phyloP scores from a whole-genome alignment of 371 early-diverging fungal genomes.

The Mucor saturninus region DNA sequence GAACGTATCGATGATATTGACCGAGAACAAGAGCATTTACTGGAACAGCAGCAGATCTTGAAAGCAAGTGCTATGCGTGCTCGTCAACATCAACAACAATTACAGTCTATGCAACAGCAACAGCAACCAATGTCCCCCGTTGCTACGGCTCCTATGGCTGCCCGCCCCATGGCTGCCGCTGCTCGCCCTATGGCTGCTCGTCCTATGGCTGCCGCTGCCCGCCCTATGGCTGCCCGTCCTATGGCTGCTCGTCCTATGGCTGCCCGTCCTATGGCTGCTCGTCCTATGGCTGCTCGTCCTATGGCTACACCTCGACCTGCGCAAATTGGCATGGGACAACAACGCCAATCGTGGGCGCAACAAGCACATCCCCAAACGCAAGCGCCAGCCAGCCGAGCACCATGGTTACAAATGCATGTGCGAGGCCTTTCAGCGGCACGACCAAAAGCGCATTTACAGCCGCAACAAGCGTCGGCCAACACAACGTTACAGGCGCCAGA shows the following conservation, averaged over 20 bases:
- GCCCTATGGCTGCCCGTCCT: slow-evolving; percentile 8
- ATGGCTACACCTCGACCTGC: background rate
- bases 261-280: background rate
- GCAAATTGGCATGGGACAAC: slow-evolving; percentile 9
- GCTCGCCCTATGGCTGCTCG: background rate
- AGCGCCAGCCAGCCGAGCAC: slow-evolving; percentile 21
- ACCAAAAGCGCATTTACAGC: slow-evolving; percentile 10
- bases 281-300: background rate
- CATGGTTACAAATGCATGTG: slow-evolving; percentile 41
- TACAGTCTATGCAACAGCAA: background rate
- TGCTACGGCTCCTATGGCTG: background rate
- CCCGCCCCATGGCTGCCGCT: slow-evolving; percentile 2
- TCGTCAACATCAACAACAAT: slow-evolving; percentile 21
- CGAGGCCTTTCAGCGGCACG: slow-evolving; percentile 25
- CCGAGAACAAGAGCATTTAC: slow-evolving; percentile 28
- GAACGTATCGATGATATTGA: slow-evolving; percentile 55
- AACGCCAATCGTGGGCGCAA: slow-evolving; percentile 38
- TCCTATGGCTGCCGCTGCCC: slow-evolving; percentile 3
- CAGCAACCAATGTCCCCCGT: slow-evolving; percentile 1
- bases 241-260: slow-evolving; percentile 8
- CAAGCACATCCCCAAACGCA: slow-evolving; percentile 41
- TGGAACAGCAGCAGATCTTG: slow-evolving; percentile 36
- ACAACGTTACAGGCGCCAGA: background rate
- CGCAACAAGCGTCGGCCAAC: background rate
- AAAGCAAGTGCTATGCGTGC: slow-evolving; percentile 26